Conservation (phyloP, 345 rosid genomes). For the Pistacia atlantica region DNA sequence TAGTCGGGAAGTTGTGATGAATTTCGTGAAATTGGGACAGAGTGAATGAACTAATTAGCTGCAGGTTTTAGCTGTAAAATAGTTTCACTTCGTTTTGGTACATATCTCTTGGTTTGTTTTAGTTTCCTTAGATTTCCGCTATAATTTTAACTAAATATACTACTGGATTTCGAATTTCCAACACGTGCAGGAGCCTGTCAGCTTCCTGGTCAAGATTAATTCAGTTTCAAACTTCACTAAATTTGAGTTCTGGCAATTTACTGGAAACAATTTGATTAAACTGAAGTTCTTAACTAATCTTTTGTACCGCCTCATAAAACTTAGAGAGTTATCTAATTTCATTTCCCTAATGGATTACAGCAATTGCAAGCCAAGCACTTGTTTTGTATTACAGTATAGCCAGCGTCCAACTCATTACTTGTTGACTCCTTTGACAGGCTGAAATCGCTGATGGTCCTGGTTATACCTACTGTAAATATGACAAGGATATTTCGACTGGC, state of each 20-base stretch:
- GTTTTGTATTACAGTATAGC: not conserved
- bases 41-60: not conserved
- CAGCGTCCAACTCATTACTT: conserved; percentile 1
- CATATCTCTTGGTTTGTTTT: not conserved
- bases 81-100: not conserved
- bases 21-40: not conserved
- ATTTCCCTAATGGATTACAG: not conserved
- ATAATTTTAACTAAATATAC: not conserved
- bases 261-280: not conserved
- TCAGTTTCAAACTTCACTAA: not conserved
- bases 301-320: not conserved
- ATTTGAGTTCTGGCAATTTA: not conserved
- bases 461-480: conserved; percentile 61
- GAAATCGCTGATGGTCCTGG: conserved; percentile 10
- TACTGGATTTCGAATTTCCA: not conserved
- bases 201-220: not conserved
- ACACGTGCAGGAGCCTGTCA: not conserved
- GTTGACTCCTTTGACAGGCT: conserved; percentile 43
- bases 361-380: not conserved
- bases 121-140: not conserved
- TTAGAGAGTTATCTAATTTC: conserved; percentile 2
- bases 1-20: not conserved
- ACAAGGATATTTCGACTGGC: conserved; percentile 79
- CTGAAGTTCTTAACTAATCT: not conserved
- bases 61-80: not conserved